A percentile compares a stretch with the other conserved stretches of the same genome.
phyloP scores from a whole-genome alignment of 306 rosid genomes.

The Neltuma alba region DNA sequence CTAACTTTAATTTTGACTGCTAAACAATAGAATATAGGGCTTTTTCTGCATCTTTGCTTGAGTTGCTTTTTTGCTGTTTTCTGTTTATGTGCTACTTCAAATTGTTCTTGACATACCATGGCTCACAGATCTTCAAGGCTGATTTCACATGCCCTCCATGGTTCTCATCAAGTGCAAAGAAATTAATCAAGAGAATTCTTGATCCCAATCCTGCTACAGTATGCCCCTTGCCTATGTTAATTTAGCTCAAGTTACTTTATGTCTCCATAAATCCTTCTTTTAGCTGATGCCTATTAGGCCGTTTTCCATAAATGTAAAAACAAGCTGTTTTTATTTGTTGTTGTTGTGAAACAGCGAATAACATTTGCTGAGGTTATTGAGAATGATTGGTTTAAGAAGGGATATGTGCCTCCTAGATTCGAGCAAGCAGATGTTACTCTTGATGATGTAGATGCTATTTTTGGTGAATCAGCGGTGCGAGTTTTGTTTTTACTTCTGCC shows the following conservation, averaged over 20 bases:
- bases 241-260: not conserved
- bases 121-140: slow-evolving; percentile 64
- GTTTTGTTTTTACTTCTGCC: slow-evolving; percentile 12
- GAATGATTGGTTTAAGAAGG: slow-evolving; percentile 87
- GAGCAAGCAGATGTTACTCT: slow-evolving; percentile 58
- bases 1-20: not conserved
- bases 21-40: not conserved
- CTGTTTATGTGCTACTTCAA: slow-evolving; percentile 7
- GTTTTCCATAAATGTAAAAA: not conserved
- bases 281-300: not conserved
- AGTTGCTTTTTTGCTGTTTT: not conserved
- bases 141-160: slow-evolving; percentile 67
- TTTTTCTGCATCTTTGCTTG: not conserved
- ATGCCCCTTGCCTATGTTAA: slow-evolving; percentile 30
- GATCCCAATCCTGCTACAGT: slow-evolving; percentile 77
- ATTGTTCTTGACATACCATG: slow-evolving; percentile 1
- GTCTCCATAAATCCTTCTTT: not conserved
- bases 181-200: slow-evolving; percentile 71
- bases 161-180: slow-evolving; percentile 73
- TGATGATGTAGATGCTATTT: slow-evolving; percentile 62
- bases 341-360: slow-evolving; percentile 62
- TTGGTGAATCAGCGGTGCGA: slow-evolving; percentile 53
- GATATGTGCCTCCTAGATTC: slow-evolving; percentile 58
- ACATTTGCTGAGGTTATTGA: slow-evolving; percentile 64
- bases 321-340: not conserved